Percentiles rank a stretch among this genome's conserved stretches.
These are phyloP conservation scores for Pleurotus sapidus DNA, from an alignment of 768 basidiomycete genomes.

Conservation along the genomic window DNA sequence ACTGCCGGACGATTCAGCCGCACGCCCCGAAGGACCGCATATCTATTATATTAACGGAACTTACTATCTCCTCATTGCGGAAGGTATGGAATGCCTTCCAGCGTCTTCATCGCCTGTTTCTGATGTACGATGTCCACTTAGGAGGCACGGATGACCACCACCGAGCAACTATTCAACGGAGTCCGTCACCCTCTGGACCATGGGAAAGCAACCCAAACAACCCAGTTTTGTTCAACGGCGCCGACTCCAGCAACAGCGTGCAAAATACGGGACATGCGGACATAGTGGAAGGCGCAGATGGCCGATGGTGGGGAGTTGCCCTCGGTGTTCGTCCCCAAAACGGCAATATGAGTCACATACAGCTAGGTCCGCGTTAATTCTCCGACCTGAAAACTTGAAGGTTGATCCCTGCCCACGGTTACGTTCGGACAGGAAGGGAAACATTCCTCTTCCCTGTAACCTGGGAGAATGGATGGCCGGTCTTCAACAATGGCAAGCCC, in stretches of 20 bases:
- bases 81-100: conserved; percentile 19
- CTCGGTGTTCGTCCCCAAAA: conserved; percentile 35
- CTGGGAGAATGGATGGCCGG: conserved; percentile 36
- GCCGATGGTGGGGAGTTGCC: conserved; percentile 38
- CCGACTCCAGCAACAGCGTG: conserved; percentile 28
- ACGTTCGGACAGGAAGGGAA: conserved; percentile 26
- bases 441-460: conserved; percentile 38
- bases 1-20: conserved; percentile 29
- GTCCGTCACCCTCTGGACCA: conserved; percentile 34
- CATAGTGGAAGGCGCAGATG: conserved; percentile 29
- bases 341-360: conserved; percentile 28
- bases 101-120: not conserved
- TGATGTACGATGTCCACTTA: conserved; percentile 7
- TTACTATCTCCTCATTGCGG: conserved; percentile 39
- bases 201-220: conserved; percentile 39
- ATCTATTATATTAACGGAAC: conserved; percentile 34
- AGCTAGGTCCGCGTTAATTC: conserved; percentile 21
- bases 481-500: conserved; percentile 30
- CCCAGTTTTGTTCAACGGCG: conserved; percentile 38
- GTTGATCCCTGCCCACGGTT: not conserved
- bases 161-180: conserved; percentile 34
- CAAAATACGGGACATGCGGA: conserved; percentile 38
- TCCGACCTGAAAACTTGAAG: not conserved
- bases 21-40: conserved; percentile 41
- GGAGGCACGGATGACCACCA: conserved; percentile 34